Evolutionary conservation across 441 rosid species (phyloP).

Genomic region (Pelargonium myrrhifolium): DNA sequence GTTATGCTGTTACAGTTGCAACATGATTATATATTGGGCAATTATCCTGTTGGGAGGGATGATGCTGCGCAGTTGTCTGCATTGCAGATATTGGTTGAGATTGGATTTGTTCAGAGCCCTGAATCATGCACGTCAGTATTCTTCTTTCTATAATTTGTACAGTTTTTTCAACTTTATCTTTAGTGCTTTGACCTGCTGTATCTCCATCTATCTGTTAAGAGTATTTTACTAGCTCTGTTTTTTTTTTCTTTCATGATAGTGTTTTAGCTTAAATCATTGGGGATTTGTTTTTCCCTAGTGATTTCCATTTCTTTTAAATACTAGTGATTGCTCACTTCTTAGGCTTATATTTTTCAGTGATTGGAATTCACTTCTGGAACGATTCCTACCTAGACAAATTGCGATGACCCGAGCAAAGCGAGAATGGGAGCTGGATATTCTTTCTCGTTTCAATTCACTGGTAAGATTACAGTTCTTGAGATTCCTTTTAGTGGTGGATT

Average conservation of each 20-base stretch:
- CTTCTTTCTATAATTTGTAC: neutral
- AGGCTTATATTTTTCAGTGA: slow-evolving; percentile 42
- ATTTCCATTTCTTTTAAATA: neutral
- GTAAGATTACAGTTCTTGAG: slow-evolving; percentile 31
- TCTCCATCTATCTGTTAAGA: no score
- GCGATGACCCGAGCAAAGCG: slow-evolving; percentile 91
- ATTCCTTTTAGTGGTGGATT: neutral
- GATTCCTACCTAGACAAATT: slow-evolving; percentile 87
- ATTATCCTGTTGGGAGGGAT: slow-evolving; percentile 98
- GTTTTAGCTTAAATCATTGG: no score
- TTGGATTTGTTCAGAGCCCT: slow-evolving; percentile 76
- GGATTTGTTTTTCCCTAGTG: no score
- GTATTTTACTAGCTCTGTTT: no score
- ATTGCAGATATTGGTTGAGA: slow-evolving; percentile 86
- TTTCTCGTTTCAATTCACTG: slow-evolving; percentile 80
- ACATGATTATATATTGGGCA: slow-evolving; percentile 92
- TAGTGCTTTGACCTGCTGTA: neutral
- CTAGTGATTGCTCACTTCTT: slow-evolving; percentile 20
- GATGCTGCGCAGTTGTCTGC: slow-evolving; percentile 98
- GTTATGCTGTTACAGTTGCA: slow-evolving; percentile 59
- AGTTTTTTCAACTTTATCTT: neutral
- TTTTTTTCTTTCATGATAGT: no score
- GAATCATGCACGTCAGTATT: slow-evolving; percentile 83
- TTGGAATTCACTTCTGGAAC: slow-evolving; percentile 83
- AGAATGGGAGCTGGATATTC: slow-evolving; percentile 95